Percentiles rank a stretch among this genome's conserved stretches.
These are phyloP conservation scores for Phyllachora maydis DNA, from an alignment of 2,329 filamentous ascomycete genomes.

Conservation along the genomic window DNA sequence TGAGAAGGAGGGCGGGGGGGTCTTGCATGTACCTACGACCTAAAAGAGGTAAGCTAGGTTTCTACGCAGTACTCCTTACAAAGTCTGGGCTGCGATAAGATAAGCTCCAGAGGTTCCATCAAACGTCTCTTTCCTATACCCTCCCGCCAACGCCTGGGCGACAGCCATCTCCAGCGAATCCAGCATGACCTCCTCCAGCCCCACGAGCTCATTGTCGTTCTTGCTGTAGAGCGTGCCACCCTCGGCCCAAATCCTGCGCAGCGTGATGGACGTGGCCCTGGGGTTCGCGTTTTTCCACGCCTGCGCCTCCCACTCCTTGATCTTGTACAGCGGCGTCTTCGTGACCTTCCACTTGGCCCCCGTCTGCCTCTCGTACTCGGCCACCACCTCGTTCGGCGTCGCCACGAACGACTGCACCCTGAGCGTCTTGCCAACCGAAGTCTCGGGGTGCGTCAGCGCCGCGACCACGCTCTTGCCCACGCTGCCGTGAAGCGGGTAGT, in stretches of 20 bases:
- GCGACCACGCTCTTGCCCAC: constrained; percentile 47
- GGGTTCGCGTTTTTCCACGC: constrained; percentile 32
- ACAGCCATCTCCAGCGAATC: constrained; percentile 24
- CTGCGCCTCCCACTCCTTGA: constrained; percentile 35
- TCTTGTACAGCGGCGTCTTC: constrained; percentile 27
- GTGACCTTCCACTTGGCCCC: constrained; percentile 31
- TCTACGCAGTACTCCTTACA: too few relatives aligned
- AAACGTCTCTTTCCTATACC: constrained; percentile 7
- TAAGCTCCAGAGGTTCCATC: too few relatives aligned
- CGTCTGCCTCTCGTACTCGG: constrained; percentile 49
- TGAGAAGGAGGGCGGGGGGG: too few relatives aligned
- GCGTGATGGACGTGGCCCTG: constrained; percentile 31
- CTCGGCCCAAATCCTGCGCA: constrained; percentile 52
- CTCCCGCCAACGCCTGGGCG: constrained; percentile 6
- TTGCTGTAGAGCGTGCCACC: constrained; percentile 51
- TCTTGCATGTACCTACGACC: too few relatives aligned
- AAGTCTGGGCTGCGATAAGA: too few relatives aligned
- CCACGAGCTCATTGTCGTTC: constrained; percentile 43
- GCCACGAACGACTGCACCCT: constrained; percentile 54
- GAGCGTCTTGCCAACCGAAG: constrained; percentile 31
- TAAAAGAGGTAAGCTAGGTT: too few relatives aligned
- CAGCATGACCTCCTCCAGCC: constrained; percentile 21
- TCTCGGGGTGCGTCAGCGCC: constrained; percentile 33
- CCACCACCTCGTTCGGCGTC: constrained; percentile 38
- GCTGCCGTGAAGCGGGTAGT: constrained; percentile 17